Evolutionary conservation across 1,284 basidiomycete species (phyloP).

Genomic region (Rhodotorula sp.): DNA sequence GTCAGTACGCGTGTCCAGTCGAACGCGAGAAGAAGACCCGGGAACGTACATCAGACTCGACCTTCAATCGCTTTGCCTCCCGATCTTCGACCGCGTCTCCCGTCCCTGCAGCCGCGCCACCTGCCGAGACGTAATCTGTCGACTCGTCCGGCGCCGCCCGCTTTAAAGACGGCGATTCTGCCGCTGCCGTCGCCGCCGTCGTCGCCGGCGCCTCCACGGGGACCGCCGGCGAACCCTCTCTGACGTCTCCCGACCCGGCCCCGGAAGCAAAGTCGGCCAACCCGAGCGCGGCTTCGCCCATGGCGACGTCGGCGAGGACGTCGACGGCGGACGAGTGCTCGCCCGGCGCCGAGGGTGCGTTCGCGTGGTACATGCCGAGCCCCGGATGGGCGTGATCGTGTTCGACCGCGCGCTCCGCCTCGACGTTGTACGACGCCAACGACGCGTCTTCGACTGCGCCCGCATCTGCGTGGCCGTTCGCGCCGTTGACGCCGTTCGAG

Average conservation of each 20-base stretch:
- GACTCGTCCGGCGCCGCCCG: conserved; percentile 11
- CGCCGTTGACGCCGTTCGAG: background rate
- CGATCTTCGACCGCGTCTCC: conserved; percentile 13
- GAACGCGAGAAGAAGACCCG: background rate
- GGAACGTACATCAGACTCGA: conserved; percentile 22
- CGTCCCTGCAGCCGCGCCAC: background rate
- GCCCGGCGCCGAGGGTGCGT: background rate
- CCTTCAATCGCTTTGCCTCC: conserved; percentile 28
- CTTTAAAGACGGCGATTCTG: conserved; percentile 27
- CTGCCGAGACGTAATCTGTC: background rate
- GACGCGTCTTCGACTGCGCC: background rate
- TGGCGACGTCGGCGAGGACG: conserved; percentile 29
- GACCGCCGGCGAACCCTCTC: conserved; percentile 10
- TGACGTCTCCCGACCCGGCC: conserved; percentile 27
- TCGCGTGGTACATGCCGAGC: conserved; percentile 4
- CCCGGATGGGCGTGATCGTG: conserved; percentile 18
- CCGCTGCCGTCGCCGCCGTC: background rate
- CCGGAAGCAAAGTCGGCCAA: conserved; percentile 29
- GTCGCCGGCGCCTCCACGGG: background rate
- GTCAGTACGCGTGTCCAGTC: background rate
- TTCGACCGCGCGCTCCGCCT: conserved; percentile 6
- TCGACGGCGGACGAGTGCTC: conserved; percentile 21
- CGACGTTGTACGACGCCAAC: background rate
- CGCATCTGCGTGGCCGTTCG: background rate
- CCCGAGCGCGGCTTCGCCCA: conserved; percentile 31